These are phyloP conservation scores for Hyaloperonospora brassicae DNA, from an alignment of 352 stramenopile species.

Conservation along the genomic window DNA sequence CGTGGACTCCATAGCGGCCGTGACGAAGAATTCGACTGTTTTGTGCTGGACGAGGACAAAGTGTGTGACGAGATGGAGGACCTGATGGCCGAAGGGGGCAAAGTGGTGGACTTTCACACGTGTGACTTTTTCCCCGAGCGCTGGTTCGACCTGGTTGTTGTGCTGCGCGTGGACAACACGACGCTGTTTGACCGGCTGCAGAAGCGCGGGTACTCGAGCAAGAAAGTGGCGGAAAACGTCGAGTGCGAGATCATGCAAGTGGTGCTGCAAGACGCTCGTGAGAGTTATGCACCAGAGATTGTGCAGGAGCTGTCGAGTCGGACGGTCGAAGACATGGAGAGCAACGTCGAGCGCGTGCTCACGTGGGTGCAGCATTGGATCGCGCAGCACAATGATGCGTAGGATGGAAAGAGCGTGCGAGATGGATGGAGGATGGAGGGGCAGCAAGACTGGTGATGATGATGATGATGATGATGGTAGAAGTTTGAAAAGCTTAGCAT, in stretches of 20 bases:
- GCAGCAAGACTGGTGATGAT: no score
- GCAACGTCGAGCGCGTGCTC: constrained; percentile 88
- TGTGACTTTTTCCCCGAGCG: constrained; percentile 97
- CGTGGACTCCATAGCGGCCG: constrained; percentile 67
- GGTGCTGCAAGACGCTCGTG: constrained; percentile 92
- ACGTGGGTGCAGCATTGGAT: constrained; percentile 92
- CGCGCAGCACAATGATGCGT: constrained; percentile 34
- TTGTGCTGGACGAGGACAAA: constrained; percentile 96
- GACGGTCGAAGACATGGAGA: constrained; percentile 94
- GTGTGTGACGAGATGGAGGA: constrained; percentile 93
- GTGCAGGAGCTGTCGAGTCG: constrained; percentile 93
- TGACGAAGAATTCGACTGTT: constrained; percentile 94
- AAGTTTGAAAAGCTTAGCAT: no score
- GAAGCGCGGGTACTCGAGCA: constrained; percentile 89
- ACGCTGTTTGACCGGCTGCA: constrained; percentile 86
- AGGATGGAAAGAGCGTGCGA: not conserved
- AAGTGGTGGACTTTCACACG: constrained; percentile 95
- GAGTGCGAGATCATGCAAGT: constrained; percentile 98
- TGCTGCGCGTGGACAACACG: constrained; percentile 89
- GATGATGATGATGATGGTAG: no score
- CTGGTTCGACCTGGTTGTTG: constrained; percentile 94
- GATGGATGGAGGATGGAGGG: not conserved
- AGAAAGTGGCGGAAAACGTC: constrained; percentile 95
- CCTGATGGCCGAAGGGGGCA: constrained; percentile 79
- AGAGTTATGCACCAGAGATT: constrained; percentile 92